phyloP scores from a whole-genome alignment of 2,329 filamentous ascomycete genomes.

The Berkeleyomyces rouxiae region DNA sequence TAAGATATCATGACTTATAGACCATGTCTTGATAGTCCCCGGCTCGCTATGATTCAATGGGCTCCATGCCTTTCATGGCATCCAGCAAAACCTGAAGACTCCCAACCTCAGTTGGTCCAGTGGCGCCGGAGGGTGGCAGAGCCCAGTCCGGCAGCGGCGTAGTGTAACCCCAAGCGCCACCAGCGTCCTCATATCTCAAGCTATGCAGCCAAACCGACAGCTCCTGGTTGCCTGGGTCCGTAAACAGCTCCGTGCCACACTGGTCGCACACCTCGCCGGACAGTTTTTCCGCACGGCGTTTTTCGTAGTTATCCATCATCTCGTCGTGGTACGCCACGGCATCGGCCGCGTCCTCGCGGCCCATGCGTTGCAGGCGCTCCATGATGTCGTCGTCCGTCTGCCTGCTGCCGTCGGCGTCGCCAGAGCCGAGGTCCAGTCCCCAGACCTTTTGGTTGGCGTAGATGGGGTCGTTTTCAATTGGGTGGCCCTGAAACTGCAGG shows the following conservation, averaged over 20 bases:
- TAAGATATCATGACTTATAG: not conserved
- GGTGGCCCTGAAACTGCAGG: slow-evolving; percentile 82
- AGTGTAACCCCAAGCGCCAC: slow-evolving; percentile 72
- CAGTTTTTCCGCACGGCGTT: slow-evolving; percentile 82
- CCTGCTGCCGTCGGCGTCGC: slow-evolving; percentile 45
- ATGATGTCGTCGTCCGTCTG: slow-evolving; percentile 84
- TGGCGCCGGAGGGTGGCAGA: slow-evolving; percentile 54
- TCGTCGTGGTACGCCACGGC: slow-evolving; percentile 88
- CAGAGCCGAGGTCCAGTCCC: slow-evolving; percentile 57
- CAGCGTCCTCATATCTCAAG: slow-evolving; percentile 68
- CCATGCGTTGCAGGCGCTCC: slow-evolving; percentile 70
- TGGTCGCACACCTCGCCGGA: slow-evolving; percentile 67
- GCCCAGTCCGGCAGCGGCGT: slow-evolving; percentile 79
- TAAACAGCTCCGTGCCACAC: slow-evolving; percentile 80
- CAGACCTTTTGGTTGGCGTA: slow-evolving; percentile 92
- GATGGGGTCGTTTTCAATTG: slow-evolving; percentile 93
- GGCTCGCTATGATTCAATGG: slow-evolving; percentile 2
- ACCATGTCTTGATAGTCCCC: not conserved
- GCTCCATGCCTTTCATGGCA: slow-evolving; percentile 31
- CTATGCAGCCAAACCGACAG: slow-evolving; percentile 89
- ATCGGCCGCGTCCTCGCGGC: slow-evolving; percentile 81
- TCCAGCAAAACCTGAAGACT: slow-evolving; percentile 41
- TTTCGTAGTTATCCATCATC: slow-evolving; percentile 80
- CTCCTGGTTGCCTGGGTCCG: slow-evolving; percentile 79
- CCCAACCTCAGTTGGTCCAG: slow-evolving; percentile 54